A percentile compares a stretch with the other conserved stretches of the same genome.
Conservation (phyloP, 352 stramenopile genomes). For the Globisporangium cederbergense region DNA sequence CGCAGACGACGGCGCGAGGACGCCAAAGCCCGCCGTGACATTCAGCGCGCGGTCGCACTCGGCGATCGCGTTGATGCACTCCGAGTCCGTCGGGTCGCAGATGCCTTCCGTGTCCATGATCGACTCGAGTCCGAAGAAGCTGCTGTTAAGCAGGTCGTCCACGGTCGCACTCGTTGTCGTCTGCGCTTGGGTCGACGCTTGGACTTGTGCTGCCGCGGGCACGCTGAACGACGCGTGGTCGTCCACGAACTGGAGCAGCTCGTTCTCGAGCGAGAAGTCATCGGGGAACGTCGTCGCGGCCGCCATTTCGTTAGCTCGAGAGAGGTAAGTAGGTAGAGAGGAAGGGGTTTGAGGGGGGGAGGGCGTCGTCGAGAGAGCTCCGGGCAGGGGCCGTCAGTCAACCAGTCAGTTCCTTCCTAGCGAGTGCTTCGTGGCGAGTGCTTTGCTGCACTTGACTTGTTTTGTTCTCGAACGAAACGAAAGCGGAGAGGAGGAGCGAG, state of each 20-base stretch:
- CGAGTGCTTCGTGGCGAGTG: not conserved
- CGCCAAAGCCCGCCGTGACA: conserved; percentile 9
- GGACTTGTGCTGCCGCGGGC: not conserved
- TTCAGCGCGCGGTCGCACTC: conserved; percentile 22
- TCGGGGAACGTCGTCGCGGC: conserved; percentile 24
- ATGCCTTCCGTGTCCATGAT: not conserved
- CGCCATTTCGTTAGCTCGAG: conserved; percentile 5
- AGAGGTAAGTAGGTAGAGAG: not conserved
- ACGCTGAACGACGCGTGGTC: conserved; percentile 15
- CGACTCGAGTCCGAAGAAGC: conserved; percentile 19
- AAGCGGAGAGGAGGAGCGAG: not conserved
- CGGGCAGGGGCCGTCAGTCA: not conserved
- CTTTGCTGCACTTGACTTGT: not conserved
- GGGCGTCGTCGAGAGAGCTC: not conserved
- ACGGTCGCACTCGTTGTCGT: conserved; percentile 12
- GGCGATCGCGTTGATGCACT: not conserved
- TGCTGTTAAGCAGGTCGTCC: conserved; percentile 28
- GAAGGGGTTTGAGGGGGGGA: not conserved
- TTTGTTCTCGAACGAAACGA: conserved; percentile 17
- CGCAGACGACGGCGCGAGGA: not conserved
- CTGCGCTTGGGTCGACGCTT: not conserved
- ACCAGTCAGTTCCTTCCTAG: not conserved
- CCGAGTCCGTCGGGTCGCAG: not conserved
- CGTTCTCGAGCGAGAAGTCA: conserved; percentile 31
- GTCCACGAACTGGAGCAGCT: conserved; percentile 37